Evolutionary conservation across 2,329 filamentous ascomycete species (phyloP).

Genomic region (Ophiostoma ips): DNA sequence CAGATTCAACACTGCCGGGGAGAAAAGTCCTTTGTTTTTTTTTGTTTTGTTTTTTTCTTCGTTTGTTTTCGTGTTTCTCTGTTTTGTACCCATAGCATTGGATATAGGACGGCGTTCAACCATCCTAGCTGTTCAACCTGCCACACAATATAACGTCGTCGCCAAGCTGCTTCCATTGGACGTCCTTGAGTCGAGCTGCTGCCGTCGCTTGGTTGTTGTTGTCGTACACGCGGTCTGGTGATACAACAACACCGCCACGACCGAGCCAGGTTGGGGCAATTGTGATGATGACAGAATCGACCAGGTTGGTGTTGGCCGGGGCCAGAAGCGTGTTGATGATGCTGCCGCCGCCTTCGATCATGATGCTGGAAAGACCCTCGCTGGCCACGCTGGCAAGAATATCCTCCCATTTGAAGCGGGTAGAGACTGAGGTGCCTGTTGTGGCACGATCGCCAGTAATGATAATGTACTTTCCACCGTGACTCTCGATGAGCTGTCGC

Average conservation of each 20-base stretch:
- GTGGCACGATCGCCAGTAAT: conserved; percentile 17
- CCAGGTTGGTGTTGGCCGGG: conserved; percentile 41
- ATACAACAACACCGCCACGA: conserved; percentile 64
- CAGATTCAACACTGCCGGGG: no score
- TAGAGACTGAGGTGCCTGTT: conserved; percentile 15
- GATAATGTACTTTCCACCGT: conserved; percentile 39
- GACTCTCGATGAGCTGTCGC: conserved; percentile 27
- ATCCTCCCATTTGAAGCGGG: conserved; percentile 47
- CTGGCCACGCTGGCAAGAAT: conserved; percentile 44
- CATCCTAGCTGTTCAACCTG: conserved; percentile 16
- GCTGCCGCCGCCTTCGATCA: conserved; percentile 78
- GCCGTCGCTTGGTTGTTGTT: conserved; percentile 38
- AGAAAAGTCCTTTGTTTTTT: no score
- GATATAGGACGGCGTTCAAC: background rate
- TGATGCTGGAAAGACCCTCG: conserved; percentile 60
- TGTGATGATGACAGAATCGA: conserved; percentile 69
- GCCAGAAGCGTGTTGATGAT: conserved; percentile 74
- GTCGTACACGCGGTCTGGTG: conserved; percentile 45
- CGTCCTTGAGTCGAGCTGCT: conserved; percentile 50
- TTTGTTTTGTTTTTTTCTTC: background rate
- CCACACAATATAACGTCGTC: conserved; percentile 77
- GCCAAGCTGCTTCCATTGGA: conserved; percentile 65
- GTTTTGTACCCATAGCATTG: background rate
- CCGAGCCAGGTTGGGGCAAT: conserved; percentile 88
- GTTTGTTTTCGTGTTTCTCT: background rate